Conservation (phyloP, 1,139 yeast species). For the Ogataea hybrid region DNA sequence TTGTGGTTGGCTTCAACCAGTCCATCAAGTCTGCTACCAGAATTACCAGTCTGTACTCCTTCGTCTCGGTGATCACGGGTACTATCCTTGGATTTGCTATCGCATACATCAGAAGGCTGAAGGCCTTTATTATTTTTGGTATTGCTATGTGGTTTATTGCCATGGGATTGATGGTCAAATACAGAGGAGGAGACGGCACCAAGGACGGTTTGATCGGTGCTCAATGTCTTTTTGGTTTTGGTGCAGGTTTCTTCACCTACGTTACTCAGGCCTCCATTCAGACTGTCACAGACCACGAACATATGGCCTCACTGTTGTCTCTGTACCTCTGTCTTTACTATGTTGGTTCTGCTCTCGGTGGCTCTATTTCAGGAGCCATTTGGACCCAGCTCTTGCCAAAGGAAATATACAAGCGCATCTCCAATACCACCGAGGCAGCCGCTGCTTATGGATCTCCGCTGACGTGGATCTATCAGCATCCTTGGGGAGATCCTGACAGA, state of each 20-base stretch:
- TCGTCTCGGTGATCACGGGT: constrained; percentile 63
- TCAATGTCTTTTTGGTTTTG: constrained; percentile 64
- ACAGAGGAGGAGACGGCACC: constrained; percentile 46
- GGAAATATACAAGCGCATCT: constrained; percentile 30
- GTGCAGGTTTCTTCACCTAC: constrained; percentile 71
- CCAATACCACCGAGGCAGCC: constrained; percentile 38
- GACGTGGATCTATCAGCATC: constrained; percentile 41
- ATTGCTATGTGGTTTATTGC: constrained; percentile 50
- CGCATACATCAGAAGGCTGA: constrained; percentile 50
- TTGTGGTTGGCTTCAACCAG: constrained; percentile 60
- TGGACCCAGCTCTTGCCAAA: constrained; percentile 53
- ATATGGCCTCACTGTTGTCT: constrained; percentile 63
- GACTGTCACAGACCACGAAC: constrained; percentile 58
- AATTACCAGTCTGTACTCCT: constrained; percentile 60
- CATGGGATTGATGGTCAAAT: constrained; percentile 56
- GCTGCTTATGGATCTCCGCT: constrained; percentile 56
- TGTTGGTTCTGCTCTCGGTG: constrained; percentile 59
- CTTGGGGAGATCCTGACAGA: constrained; percentile 65
- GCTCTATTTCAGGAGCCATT: constrained; percentile 59
- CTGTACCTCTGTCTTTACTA: constrained; percentile 54
- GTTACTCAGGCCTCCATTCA: constrained; percentile 66
- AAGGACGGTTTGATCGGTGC: constrained; percentile 65
- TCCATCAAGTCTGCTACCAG: constrained; percentile 61
- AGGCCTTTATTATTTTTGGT: constrained; percentile 61
- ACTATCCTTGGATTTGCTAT: constrained; percentile 57